Evolutionary conservation across 805 yeast species (phyloP).

Genomic region (Ogataea saltuana): DNA sequence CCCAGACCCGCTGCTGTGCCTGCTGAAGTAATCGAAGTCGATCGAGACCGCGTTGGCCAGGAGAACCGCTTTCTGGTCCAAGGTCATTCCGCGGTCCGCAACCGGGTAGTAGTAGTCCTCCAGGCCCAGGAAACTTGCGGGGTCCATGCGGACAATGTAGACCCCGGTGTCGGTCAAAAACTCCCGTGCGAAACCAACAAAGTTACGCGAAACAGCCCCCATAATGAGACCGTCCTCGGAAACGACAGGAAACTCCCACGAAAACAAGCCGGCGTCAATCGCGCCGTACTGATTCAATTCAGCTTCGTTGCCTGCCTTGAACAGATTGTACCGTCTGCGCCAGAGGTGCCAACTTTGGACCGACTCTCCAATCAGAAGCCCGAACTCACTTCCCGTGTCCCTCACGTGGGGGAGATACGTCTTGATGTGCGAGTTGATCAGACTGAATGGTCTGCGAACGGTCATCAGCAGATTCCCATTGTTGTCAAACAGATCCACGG

Average conservation of each 20-base stretch:
- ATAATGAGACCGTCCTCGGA: constrained; percentile 59
- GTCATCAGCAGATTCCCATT: constrained; percentile 61
- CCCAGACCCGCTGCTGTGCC: constrained; percentile 70
- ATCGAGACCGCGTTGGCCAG: constrained; percentile 87
- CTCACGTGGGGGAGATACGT: constrained; percentile 57
- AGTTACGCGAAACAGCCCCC: constrained; percentile 85
- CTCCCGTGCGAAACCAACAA: constrained; percentile 95
- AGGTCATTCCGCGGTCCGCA: constrained; percentile 46
- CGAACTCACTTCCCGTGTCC: constrained; percentile 42
- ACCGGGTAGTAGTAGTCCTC: constrained; percentile 51
- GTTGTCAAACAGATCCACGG: constrained; percentile 68
- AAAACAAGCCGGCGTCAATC: constrained; percentile 82
- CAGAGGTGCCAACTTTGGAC: constrained; percentile 94
- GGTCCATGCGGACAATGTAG: constrained; percentile 82
- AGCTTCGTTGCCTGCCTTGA: constrained; percentile 43
- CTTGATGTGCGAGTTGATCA: constrained; percentile 86
- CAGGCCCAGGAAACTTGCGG: constrained; percentile 61
- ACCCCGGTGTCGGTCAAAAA: constrained; percentile 94
- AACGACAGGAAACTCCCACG: constrained; percentile 80
- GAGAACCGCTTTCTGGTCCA: constrained; percentile 84
- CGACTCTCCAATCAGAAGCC: constrained; percentile 72
- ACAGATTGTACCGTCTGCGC: constrained; percentile 86
- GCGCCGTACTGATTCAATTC: constrained; percentile 77
- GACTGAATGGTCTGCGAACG: constrained; percentile 79
- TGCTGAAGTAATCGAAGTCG: constrained; percentile 95